Conservation (phyloP, 2,329 filamentous ascomycete genomes). For the Aspergillus costaricaensis region DNA sequence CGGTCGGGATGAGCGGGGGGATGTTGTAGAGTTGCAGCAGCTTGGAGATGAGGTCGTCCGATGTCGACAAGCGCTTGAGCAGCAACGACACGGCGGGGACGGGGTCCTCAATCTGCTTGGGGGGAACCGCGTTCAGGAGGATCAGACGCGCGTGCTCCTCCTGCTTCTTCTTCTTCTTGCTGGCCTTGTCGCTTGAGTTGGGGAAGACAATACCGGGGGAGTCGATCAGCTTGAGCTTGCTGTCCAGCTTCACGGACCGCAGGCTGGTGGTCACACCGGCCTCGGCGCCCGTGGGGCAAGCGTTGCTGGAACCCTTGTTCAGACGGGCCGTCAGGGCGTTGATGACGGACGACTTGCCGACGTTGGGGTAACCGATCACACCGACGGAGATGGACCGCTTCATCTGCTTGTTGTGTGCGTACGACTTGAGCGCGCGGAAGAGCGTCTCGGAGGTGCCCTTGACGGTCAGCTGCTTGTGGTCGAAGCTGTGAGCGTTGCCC, state of each 20-base stretch:
- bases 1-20: slow-evolving; percentile 69
- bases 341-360: slow-evolving; percentile 95
- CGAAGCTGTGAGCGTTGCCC: slow-evolving; percentile 84
- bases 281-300: slow-evolving; percentile 86
- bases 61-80: slow-evolving; percentile 74
- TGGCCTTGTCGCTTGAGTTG: slow-evolving; percentile 48
- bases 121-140: slow-evolving; percentile 86
- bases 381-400: slow-evolving; percentile 90
- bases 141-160: slow-evolving; percentile 79
- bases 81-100: slow-evolving; percentile 82
- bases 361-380: slow-evolving; percentile 93
- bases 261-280: slow-evolving; percentile 89
- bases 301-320: slow-evolving; percentile 61
- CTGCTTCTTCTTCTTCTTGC: slow-evolving; percentile 58
- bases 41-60: slow-evolving; percentile 73
- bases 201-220: slow-evolving; percentile 95
- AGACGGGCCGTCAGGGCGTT: slow-evolving; percentile 83
- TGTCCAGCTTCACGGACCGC: slow-evolving; percentile 89
- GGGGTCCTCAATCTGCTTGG: slow-evolving; percentile 91
- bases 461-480: slow-evolving; percentile 85
- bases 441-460: slow-evolving; percentile 82
- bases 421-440: slow-evolving; percentile 87
- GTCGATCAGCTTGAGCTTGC: slow-evolving; percentile 89
- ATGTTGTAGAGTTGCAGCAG: slow-evolving; percentile 83
- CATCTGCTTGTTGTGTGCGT: slow-evolving; percentile 76